Conservation (phyloP, 1,284 basidiomycete species). For the Trametes sp. region DNA sequence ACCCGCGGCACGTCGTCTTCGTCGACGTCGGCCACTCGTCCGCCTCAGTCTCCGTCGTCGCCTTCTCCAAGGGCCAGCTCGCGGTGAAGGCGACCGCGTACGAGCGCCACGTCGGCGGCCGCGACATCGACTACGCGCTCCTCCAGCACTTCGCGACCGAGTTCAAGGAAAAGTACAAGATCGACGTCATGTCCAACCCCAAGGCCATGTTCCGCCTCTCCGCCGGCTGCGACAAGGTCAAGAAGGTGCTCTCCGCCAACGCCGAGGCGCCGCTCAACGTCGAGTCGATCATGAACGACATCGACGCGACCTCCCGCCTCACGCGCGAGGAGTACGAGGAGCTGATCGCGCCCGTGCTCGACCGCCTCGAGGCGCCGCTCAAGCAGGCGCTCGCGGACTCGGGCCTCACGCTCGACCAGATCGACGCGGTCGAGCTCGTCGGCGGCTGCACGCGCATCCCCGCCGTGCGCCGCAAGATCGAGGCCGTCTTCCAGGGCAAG, state of each 20-base stretch:
- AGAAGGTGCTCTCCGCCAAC: conserved; percentile 86
- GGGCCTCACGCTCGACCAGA: conserved; percentile 63
- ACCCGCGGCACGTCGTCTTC: conserved; percentile 87
- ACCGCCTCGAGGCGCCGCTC: conserved; percentile 62
- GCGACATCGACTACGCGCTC: conserved; percentile 91
- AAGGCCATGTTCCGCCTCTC: conserved; percentile 92
- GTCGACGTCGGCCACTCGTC: conserved; percentile 93
- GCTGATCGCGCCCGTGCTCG: conserved; percentile 61
- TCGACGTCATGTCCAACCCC: conserved; percentile 88
- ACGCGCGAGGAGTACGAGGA: conserved; percentile 67
- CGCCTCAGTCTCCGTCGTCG: conserved; percentile 85
- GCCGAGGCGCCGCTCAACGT: conserved; percentile 87
- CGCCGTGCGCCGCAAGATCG: conserved; percentile 72
- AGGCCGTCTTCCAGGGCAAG: conserved; percentile 71
- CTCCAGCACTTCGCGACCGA: conserved; percentile 87
- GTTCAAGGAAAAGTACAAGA: conserved; percentile 95
- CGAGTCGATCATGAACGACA: conserved; percentile 93
- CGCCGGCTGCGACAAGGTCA: conserved; percentile 79
- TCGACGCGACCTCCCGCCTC: conserved; percentile 71
- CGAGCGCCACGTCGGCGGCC: conserved; percentile 91
- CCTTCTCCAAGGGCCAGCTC: conserved; percentile 92
- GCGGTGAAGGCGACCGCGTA: conserved; percentile 87
- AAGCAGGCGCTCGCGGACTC: conserved; percentile 64
- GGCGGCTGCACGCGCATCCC: conserved; percentile 76
- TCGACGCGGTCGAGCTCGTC: conserved; percentile 74